These are phyloP conservation scores for Dalbergia cochinchinensis DNA, from an alignment of 306 rosid genomes.

Conservation along the genomic window DNA sequence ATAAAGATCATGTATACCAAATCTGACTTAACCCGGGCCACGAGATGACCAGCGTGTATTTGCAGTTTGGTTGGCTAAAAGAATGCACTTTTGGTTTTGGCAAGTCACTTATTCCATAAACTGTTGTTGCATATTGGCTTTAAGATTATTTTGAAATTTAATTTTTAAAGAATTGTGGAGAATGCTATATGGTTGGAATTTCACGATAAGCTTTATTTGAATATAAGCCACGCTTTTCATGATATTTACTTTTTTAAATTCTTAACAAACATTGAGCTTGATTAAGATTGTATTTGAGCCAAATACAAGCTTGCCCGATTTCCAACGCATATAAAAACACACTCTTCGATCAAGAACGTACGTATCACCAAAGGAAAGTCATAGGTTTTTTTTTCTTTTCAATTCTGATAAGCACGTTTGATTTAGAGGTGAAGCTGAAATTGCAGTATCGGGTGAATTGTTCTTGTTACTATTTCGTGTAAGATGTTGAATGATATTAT, in stretches of 20 bases:
- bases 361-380: too few species aligned
- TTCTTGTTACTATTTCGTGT: background rate
- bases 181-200: background rate
- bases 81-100: background rate
- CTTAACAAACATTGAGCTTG: background rate
- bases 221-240: background rate
- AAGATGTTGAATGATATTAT: background rate
- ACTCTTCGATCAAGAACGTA: too few species aligned
- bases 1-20: conserved; percentile 1
- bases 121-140: background rate
- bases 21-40: background rate
- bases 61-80: background rate
- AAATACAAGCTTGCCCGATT: background rate
- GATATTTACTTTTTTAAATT: too few species aligned
- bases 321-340: background rate
- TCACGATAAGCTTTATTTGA: background rate
- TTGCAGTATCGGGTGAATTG: background rate
- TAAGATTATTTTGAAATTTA: background rate
- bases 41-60: conserved; percentile 1
- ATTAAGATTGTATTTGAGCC: background rate
- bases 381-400: too few species aligned
- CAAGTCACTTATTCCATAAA: conserved; percentile 8
- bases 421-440: background rate
- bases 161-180: background rate
- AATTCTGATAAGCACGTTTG: too few species aligned